Base-by-base conservation (phyloP, 768 basidiomycete genomes). In the Collybiopsis luxurians region DNA sequence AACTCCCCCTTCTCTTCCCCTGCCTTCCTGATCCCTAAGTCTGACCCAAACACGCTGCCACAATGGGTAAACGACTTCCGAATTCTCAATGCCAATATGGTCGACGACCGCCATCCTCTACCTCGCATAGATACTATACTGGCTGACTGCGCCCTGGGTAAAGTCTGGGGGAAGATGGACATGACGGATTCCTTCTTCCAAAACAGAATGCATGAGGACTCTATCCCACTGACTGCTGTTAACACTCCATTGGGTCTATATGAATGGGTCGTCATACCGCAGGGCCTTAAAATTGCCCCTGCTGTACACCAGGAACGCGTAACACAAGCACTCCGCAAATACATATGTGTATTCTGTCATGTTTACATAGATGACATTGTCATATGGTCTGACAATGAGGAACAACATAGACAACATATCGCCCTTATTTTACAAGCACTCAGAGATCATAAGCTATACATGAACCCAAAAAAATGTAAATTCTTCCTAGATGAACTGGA, bases 151-250 rank as follows among this genome's bases (percentile, higher is more conserved):
- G 67, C 60, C 0, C 68, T 69, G 27, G 74, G 73, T 0, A 68
- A 66, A 3, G 57, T 74, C 0, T 78, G 68, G 56, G 64, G 53
- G 0, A 73, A 67, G 4, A 64, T 76, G 0, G 66, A 75, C 51
- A 73, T 75, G 69, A 75, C 73, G 10, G 70, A 75, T 13, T 63
- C 70, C 0, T 76, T 75, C 36, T 75, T 71, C 27, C 75, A 78
- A 50, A 74, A 65, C 0, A 59, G 61, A 0, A 63, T 75, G 1
- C 61, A 71, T 7, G 64, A 61, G 0, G 68, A 71, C 6, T 57
- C 71, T 15, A 61, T 73, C 1, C 39, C 21, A 51, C 64, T 60
- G 36, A 76, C 75, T 0, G 74, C 72, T 0, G 72, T 78, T 0
- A 61, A 59, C 1, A 78, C 72, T 0, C 74, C 69, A 0, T 72